Conservation (phyloP, 1,284 basidiomycete species). For the Leccinum pseudoinsigne region DNA sequence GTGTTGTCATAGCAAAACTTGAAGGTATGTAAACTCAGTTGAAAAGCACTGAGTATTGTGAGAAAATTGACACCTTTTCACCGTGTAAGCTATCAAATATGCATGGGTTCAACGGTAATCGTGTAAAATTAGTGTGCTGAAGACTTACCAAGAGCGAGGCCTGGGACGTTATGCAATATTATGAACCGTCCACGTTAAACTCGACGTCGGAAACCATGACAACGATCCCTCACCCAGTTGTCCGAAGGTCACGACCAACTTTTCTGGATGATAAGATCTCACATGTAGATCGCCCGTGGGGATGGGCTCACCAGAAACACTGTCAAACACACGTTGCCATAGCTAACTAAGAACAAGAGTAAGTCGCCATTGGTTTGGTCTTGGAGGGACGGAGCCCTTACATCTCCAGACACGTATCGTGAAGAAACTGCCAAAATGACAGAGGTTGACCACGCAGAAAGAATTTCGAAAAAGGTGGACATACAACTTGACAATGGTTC, state of each 20-base stretch:
- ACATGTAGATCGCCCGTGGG: background rate
- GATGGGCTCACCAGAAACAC: slow-evolving; percentile 49
- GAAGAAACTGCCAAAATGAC: slow-evolving; percentile 49
- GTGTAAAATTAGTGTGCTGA: background rate
- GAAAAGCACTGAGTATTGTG: slow-evolving; percentile 8
- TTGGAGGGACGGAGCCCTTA: slow-evolving; percentile 34
- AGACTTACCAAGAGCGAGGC: slow-evolving; percentile 20
- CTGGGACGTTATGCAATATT: slow-evolving; percentile 7
- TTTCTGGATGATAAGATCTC: slow-evolving; percentile 4
- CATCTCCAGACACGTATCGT: slow-evolving; percentile 70
- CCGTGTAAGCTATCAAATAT: slow-evolving; percentile 39
- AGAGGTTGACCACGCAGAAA: background rate
- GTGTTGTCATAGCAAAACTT: slow-evolving; percentile 15
- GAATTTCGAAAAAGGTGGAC: slow-evolving; percentile 25
- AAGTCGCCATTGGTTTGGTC: slow-evolving; percentile 3
- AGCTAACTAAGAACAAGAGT: slow-evolving; percentile 49
- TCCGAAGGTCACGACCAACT: slow-evolving; percentile 48
- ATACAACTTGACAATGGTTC: slow-evolving; percentile 62
- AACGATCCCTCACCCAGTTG: slow-evolving; percentile 44
- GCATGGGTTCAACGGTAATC: background rate
- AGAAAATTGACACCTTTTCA: slow-evolving; percentile 42
- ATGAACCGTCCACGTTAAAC: slow-evolving; percentile 2
- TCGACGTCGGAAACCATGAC: background rate
- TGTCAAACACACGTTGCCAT: slow-evolving; percentile 54
- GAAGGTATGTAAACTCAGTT: slow-evolving; percentile 20